Base-by-base conservation (phyloP, 768 basidiomycete genomes). In the Amanita fuliginea region DNA sequence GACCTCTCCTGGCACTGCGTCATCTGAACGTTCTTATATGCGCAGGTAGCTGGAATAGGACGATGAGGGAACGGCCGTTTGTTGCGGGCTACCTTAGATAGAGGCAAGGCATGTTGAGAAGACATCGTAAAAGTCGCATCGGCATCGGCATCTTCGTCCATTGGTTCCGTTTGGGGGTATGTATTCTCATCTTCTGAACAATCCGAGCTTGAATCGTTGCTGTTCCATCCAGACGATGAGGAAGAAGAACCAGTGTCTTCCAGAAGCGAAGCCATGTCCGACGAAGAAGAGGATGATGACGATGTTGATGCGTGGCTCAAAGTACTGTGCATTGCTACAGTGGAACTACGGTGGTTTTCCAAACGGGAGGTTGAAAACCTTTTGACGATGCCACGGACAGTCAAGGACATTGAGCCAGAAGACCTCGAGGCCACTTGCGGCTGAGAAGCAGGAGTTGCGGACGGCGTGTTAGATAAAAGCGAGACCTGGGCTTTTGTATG, bases 211-310 rank as follows among this genome's bases (percentile, higher is more conserved):
- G 48, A 49, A 28, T 49, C 75, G 36, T 69, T 71, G 52, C 73
- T 75, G 47, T 66, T 64, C 71, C 72, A 75, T 7, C 71, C 74
- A 51, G 75, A 76, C 22, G 71, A 70, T 3, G 76, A 81, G 35
- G 75, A 77, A 10, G 77, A 78, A 10, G 78, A 81, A 22, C 73
- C 76, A 18, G 71, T 74, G 54, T 83, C 79, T 52, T 83, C 80
- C n/a, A 75, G 74, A 41, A 83, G 64, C 22, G 78, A 82, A 50
- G 73, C 77, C 57, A 80, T 68, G 45, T 83, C 83, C 2, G 82
- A 81, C 19, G 64, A 53, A 16, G 52, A 53, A 14, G 52, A 52
- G n/a, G 70, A 70, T 3, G 68, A 69, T 22, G 71, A 66, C 30
- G 68, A 67, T 3, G 63, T 54, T 10, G 69, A 68, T 41, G 71